A percentile compares a stretch with the other conserved stretches of the same genome.
Evolutionary conservation across 345 rosid genomes (phyloP).

Genomic region (Raphanus sativus): DNA sequence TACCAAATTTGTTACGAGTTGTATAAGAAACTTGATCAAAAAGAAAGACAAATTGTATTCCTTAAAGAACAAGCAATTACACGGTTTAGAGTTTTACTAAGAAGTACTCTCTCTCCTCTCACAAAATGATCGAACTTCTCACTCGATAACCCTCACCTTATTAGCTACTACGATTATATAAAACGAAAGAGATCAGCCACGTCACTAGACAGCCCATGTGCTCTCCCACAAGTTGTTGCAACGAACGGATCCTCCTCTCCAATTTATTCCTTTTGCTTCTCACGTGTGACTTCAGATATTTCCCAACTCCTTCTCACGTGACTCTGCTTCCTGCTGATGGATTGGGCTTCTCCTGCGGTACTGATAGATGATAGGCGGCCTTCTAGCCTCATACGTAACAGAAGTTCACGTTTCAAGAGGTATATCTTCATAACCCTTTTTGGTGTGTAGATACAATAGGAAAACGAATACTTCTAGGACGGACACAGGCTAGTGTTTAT

Average conservation of each 20-base stretch:
- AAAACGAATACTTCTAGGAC: too few species aligned
- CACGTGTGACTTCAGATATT: background rate
- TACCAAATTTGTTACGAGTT: background rate
- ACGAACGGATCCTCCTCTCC: background rate
- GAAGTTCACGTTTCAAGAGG: too few species aligned
- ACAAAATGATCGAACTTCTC: too few species aligned
- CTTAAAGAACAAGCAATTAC: background rate
- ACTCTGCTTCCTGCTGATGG: background rate
- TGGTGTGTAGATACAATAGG: too few species aligned
- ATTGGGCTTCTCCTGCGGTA: background rate
- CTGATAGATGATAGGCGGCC: background rate
- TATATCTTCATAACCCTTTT: too few species aligned
- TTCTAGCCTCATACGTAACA: background rate
- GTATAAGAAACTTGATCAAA: background rate
- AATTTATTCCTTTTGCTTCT: background rate
- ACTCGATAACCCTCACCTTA: background rate
- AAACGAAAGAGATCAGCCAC: background rate
- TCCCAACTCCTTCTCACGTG: background rate
- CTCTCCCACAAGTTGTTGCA: background rate
- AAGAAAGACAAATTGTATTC: background rate
- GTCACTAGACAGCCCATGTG: background rate
- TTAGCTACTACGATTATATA: background rate
- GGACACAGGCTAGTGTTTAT: too few species aligned
- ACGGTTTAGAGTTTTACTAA: background rate
- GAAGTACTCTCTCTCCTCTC: background rate